phyloP scores from a whole-genome alignment of 805 yeast species.

The Hanseniaspora jakobsenii region DNA sequence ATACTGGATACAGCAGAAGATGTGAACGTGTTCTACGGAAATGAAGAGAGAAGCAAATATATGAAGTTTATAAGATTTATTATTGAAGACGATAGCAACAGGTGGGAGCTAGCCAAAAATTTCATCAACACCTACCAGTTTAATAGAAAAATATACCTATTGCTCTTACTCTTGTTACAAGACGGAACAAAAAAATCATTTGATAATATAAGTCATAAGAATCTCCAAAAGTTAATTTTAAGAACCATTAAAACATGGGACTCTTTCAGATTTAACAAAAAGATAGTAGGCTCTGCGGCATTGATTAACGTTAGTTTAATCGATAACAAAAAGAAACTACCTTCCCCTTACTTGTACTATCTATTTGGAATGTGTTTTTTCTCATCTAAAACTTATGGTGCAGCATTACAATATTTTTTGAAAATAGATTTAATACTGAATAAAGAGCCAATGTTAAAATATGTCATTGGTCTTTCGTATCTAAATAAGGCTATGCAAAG shows the following conservation, averaged over 20 bases:
- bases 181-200: constrained; percentile 44
- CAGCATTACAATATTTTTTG: constrained; percentile 66
- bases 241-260: constrained; percentile 87
- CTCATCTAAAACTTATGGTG: constrained; percentile 68
- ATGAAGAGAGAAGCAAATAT: constrained; percentile 45
- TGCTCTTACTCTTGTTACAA: constrained; percentile 56
- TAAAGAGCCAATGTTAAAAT: constrained; percentile 66
- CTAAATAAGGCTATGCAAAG: constrained; percentile 88
- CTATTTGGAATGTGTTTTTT: constrained; percentile 72
- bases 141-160: constrained; percentile 50
- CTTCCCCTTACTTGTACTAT: constrained; percentile 57
- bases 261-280: constrained; percentile 41
- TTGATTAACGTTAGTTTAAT: constrained; percentile 41
- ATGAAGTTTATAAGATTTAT: constrained; percentile 59
- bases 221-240: constrained; percentile 79
- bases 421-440: constrained; percentile 57
- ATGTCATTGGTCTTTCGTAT: constrained; percentile 67
- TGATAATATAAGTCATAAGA: constrained; percentile 57
- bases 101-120: constrained; percentile 48
- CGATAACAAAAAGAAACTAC: constrained; percentile 27
- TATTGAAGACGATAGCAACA: constrained; percentile 45
- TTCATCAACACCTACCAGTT: constrained; percentile 63
- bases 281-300: constrained; percentile 69
- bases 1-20: constrained; percentile 63
- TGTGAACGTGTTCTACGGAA: constrained; percentile 65